Evolutionary conservation across 768 basidiomycete genomes (phyloP), one percentile per base, ranked within the genome.

Genomic region (Pleurotus tuoliensis): DNA sequence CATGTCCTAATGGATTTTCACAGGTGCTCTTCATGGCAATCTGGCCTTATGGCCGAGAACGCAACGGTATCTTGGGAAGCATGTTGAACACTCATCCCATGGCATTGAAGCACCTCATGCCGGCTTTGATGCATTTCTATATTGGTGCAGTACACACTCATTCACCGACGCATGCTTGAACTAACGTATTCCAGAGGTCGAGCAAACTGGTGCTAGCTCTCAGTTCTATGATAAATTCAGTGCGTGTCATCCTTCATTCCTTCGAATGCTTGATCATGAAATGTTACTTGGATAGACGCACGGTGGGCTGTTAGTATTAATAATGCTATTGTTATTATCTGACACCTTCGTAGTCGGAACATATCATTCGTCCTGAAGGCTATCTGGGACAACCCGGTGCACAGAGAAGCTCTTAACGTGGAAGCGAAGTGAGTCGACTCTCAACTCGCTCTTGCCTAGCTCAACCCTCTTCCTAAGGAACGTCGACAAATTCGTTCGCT

Each of bases 151-250:
- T 25, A 9, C 16, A 8, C 15, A 4, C 12, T 25, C 20, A 11
- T 37, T 51, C 30, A 37, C 25, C 8, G 9, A 5, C 11, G 16
- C 44, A 63, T 25, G 45, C 11, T 47, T 51, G 7, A 38, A 37
- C 27, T 56, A 11, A 37, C 60, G 22, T 45, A 38, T 34, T 34
- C 11, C 67, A 96, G 96, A 98, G 82, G 94, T 98, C 45, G 97
- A 99, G 69, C 88, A 90, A 63, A 99, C 97, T 0, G 97, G 97
- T 27, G 92, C 94, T 18, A 96, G 94, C 66, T 96, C 94, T 0
- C 96, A 98, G 66, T 98, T 99, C 73, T 98, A 97, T 72, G 96
- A 97, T 70, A 95, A 97, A 84, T 96, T 95, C 66, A 91, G 91
- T 92, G 65, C 61, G 88, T 82, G 13, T 3, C 25, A 15, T n/a